These are phyloP conservation scores for Jatropha podagrica DNA, from an alignment of 441 rosid species.

Conservation along the genomic window DNA sequence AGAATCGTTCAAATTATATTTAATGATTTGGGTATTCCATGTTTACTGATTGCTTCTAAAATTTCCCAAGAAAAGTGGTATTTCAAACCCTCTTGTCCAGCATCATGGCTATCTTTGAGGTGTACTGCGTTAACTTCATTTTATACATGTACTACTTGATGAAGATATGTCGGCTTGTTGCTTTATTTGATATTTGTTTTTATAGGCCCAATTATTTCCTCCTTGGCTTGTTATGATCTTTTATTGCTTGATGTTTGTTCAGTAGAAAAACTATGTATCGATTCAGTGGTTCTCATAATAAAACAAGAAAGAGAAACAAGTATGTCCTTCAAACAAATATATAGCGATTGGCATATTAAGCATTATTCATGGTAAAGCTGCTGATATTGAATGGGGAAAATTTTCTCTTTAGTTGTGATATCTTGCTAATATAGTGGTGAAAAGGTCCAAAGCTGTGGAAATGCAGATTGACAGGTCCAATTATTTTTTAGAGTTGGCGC, in stretches of 20 bases:
- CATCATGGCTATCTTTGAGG: background rate
- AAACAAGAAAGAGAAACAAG: background rate
- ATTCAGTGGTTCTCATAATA: background rate
- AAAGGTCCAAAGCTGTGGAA: background rate
- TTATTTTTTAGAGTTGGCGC: too few relatives aligned
- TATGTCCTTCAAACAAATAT: constrained; percentile 5
- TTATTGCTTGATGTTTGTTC: background rate
- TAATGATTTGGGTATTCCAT: background rate
- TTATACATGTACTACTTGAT: background rate
- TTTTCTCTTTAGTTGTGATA: background rate
- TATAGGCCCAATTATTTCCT: background rate
- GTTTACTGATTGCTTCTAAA: background rate
- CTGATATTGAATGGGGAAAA: background rate
- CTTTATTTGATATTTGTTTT: background rate
- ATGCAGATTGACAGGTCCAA: too few relatives aligned
- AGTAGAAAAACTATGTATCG: background rate
- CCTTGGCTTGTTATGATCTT: background rate
- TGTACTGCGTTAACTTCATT: background rate
- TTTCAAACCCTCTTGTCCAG: background rate
- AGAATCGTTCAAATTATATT: background rate
- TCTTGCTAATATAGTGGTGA: background rate
- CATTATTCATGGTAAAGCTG: background rate
- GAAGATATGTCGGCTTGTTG: background rate
- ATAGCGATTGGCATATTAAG: background rate
- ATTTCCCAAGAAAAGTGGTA: background rate